A percentile compares a stretch with the other conserved stretches of the same genome.
Conservation (phyloP, 2,329 filamentous ascomycete genomes). For the Talaromyces sp. region DNA sequence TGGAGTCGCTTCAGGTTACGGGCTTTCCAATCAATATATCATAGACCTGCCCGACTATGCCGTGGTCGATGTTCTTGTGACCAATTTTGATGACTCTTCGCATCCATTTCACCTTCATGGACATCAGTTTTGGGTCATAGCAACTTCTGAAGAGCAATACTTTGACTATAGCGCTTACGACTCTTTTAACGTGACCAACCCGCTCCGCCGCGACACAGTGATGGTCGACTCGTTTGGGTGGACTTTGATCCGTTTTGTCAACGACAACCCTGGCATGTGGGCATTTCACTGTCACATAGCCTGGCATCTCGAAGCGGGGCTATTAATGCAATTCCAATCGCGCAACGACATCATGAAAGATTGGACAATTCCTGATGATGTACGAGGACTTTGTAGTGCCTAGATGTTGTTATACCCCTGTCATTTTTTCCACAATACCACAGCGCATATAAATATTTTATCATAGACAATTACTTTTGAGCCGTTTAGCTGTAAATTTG, state of each 20-base stretch:
- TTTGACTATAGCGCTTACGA: constrained; percentile 6
- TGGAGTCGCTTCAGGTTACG: constrained; percentile 8
- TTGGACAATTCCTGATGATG: constrained; percentile 5
- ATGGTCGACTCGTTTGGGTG: constrained; percentile 16
- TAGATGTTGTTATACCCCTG: neutral
- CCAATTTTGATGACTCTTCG: constrained; percentile 15
- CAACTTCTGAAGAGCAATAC: constrained; percentile 10
- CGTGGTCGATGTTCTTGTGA: constrained; percentile 14
- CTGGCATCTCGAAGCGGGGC: constrained; percentile 20
- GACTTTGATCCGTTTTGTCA: constrained; percentile 17
- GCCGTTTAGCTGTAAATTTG: neutral
- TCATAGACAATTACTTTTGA: neutral
- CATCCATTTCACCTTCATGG: constrained; percentile 44
- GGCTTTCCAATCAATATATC: constrained; percentile 7
- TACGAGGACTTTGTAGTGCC: constrained; percentile 1
- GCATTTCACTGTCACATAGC: constrained; percentile 21
- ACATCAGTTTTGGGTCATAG: constrained; percentile 41
- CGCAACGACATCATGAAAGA: constrained; percentile 9
- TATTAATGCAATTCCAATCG: constrained; percentile 13
- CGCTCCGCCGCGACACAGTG: constrained; percentile 16
- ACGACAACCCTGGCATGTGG: constrained; percentile 23
- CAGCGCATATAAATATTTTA: neutral
- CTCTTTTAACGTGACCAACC: constrained; percentile 8
- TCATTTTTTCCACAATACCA: neutral
- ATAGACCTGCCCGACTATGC: constrained; percentile 1